Evolutionary conservation across 2,329 filamentous ascomycete species (phyloP), one percentile per base, ranked within the genome.

Genomic region (Neopestalotiopsis sp.): DNA sequence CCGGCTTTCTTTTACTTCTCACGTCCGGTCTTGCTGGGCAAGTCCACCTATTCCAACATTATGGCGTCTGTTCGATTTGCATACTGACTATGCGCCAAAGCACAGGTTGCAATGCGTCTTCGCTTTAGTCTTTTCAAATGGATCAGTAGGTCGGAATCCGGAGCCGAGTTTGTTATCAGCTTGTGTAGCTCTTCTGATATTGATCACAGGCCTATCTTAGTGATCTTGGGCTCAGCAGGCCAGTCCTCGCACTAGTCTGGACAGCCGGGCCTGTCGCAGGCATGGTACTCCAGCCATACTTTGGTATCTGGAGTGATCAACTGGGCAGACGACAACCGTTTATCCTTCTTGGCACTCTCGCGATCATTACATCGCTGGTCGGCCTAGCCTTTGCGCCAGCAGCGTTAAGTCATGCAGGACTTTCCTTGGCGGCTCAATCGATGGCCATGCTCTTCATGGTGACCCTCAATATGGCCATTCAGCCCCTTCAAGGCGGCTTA

Each of bases 61-160:
- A 3, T 1, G 4, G 0, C 13, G 57, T 14, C 24, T 4, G 30
- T 30, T 6, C 4, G 57, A 59, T 4, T 1, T 1, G 3, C 12
- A 20, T 5, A 49, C 42, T 14, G 42, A 49, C 42, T 49, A 17
- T 5, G 14, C 5, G 14, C 14, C 42, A 49, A 5, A 49, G 14
- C 2, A 49, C 3, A 63, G 61, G 6, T 24, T 63, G 34, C 61
- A 63, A 45, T 14, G 14, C 24, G 61, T 63, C 10, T 63, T 63
- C 12, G 32, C 61, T 12, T 10, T 63, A 5, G n/a, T 63, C 10
- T 63, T 63, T n/a, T 63, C 61, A 14, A 63, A 34, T 45, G 61
- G 61, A 13, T 63, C 61, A 3, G 61, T 63, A 45, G 7, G 61
- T 59, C 30, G 3, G 57, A 14, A 14, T 10, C 14, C 34, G 1